These are phyloP conservation scores for Pseudonectria buxi DNA, from an alignment of 2,329 filamentous ascomycete genomes.

Conservation along the genomic window DNA sequence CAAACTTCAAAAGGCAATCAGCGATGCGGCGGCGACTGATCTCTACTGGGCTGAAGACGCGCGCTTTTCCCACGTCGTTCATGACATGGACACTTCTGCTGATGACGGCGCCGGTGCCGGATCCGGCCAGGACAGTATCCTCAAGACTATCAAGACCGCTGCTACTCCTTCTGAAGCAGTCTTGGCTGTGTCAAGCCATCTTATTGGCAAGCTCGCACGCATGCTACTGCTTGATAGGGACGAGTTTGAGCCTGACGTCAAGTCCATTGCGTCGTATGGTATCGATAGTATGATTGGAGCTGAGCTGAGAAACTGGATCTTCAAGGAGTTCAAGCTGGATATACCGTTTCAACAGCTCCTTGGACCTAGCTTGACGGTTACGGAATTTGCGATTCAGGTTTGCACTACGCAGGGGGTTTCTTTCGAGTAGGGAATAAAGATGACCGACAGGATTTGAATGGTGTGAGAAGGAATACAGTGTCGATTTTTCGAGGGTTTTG, in stretches of 20 bases:
- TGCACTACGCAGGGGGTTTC: slow-evolving; percentile 1
- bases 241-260: slow-evolving; percentile 5
- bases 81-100: slow-evolving; percentile 7
- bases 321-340: slow-evolving; percentile 30
- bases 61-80: slow-evolving; percentile 13
- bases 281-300: slow-evolving; percentile 32
- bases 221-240: slow-evolving; percentile 15
- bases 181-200: slow-evolving; percentile 7
- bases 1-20: slow-evolving; percentile 8
- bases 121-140: slow-evolving; percentile 9
- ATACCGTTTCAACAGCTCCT: slow-evolving; percentile 34
- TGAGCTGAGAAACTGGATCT: slow-evolving; percentile 30
- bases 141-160: slow-evolving; percentile 8
- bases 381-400: slow-evolving; percentile 7
- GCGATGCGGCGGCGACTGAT: slow-evolving; percentile 6
- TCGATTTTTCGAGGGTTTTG: no score
- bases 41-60: slow-evolving; percentile 23
- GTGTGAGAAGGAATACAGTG: no score
- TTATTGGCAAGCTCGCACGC: slow-evolving; percentile 12
- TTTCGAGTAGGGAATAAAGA: no score
- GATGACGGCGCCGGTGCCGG: slow-evolving; percentile 2
- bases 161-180: slow-evolving; percentile 7
- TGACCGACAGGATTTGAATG: no score
- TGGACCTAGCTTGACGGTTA: slow-evolving; percentile 21
- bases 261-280: slow-evolving; percentile 24